Conservation (phyloP, 75 land plant genomes). For the Azolla pinnata region DNA sequence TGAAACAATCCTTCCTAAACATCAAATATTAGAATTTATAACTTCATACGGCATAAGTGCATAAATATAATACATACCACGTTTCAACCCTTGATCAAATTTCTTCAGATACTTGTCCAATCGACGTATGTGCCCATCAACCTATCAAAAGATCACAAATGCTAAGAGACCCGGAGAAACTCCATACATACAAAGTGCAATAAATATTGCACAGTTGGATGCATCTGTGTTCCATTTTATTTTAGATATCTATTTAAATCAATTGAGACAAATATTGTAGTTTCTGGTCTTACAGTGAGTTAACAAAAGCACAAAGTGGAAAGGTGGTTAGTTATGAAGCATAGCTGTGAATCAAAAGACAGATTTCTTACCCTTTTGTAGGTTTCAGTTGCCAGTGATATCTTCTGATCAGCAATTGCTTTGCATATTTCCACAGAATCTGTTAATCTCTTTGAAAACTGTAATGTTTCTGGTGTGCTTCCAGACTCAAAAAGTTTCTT, state of each 20-base stretch:
- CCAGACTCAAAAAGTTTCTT: constrained; percentile 48
- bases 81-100: constrained; percentile 65
- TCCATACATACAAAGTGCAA: not conserved
- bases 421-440: constrained; percentile 60
- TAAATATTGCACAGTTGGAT: too few species aligned
- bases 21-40: too few species aligned
- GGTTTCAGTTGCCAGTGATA: constrained; percentile 59
- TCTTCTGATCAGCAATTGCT: constrained; percentile 80
- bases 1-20: too few species aligned
- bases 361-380: constrained; percentile 89
- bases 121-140: constrained; percentile 78
- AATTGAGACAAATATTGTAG: too few species aligned
- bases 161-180: not conserved
- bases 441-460: constrained; percentile 58
- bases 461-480: constrained; percentile 36
- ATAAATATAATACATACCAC: constrained; percentile 32
- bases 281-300: too few species aligned
- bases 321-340: too few species aligned
- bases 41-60: constrained; percentile 1
- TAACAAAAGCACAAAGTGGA: too few species aligned
- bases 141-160: constrained; percentile 28
- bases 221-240: not conserved
- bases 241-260: not conserved
- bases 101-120: constrained; percentile 82
- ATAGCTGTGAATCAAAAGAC: too few species aligned